Evolutionary conservation across 495 filamentous ascomycete genomes (phyloP), one percentile per base, ranked within the genome.

Genomic region (Wilcoxina mikolae): DNA sequence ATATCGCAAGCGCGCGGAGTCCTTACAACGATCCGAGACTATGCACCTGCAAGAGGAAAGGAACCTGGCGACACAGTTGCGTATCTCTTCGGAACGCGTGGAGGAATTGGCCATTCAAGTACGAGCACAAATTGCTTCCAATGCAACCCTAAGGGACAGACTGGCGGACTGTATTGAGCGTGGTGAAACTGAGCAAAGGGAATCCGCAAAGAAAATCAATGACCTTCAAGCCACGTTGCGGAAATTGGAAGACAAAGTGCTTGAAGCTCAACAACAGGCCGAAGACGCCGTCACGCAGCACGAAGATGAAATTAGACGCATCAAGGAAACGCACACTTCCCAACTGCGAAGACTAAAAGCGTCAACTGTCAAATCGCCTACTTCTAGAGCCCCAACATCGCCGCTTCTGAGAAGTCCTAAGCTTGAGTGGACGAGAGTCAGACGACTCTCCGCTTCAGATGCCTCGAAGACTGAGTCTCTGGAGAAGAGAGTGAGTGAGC

Each of bases 161-260:
- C 78, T 98, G n/a, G 77, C 83, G 10, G 78, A 83, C 45, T 89
- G 89, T 4, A 84, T 98, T 41, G 75, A 77, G 49, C 83, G 87
- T 59, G 91, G 91, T 51, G 91, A 96, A 64, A 74, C 76, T 28
- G 86, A 87, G 56, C 91, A 95, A 62, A 79, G 78, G 60, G 68
- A 81, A 35, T 93, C 85, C 53, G 82, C 83, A 3, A 70, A 76
- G 48, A 81, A 83, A 58, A 95, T 98, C 69, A 86, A 83, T 49
- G 72, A 80, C 47, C 75, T 95, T 71, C 88, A 96, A 65, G 74
- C 71, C 46, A 81, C 77, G 38, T 80, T 98, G 53, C 83, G 84
- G 65, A 68, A 72, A 12, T 73, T 94, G 23, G 91, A 98, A 68
- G 91, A 98, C 56, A 78, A 78, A 55, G 76, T 96, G 15, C 71